phyloP scores from a whole-genome alignment of 805 yeast species.

The Lipomyces kockii region DNA sequence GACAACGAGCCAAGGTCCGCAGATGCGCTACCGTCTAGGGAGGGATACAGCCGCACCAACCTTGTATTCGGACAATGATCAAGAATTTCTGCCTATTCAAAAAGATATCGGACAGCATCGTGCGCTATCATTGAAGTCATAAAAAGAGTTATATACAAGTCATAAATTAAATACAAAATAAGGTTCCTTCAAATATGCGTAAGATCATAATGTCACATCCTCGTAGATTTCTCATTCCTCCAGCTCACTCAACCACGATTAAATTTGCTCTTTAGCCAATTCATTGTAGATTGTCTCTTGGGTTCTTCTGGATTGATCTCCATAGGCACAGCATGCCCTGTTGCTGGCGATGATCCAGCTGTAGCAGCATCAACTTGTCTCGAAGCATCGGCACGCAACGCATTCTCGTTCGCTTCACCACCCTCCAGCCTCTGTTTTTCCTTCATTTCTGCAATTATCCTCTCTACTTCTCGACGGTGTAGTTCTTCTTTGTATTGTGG shows the following conservation, averaged over 20 bases:
- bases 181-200: not conserved
- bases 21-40: not conserved
- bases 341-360: not conserved
- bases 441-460: constrained; percentile 6
- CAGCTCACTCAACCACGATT: not conserved
- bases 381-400: not conserved
- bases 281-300: not conserved
- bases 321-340: not conserved
- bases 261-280: constrained; percentile 13
- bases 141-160: not conserved
- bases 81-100: not conserved
- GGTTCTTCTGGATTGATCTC: not conserved
- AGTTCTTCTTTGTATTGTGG: constrained; percentile 8
- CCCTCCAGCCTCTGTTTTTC: constrained; percentile 1
- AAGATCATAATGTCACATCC: not conserved
- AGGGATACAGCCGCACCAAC: not conserved
- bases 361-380: not conserved
- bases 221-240: not conserved
- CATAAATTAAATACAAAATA: not conserved
- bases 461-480: constrained; percentile 10
- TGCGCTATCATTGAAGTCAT: not conserved
- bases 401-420: not conserved
- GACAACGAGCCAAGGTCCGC: no score
- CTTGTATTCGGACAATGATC: not conserved
- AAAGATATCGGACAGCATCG: not conserved